Conservation (phyloP, 129 eudicot species). For the Tagetes patula region DNA sequence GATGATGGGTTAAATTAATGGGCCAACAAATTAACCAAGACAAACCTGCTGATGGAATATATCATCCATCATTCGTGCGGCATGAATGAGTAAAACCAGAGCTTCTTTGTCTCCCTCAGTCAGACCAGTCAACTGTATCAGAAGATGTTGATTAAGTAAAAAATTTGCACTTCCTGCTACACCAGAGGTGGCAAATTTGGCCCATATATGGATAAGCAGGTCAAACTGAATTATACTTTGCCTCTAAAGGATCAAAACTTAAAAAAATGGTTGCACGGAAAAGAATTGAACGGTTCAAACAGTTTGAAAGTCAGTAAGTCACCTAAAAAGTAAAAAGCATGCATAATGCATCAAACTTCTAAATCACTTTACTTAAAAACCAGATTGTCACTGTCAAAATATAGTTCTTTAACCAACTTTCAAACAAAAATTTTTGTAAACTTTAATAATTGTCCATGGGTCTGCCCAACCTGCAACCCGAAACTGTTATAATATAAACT, state of each 20-base stretch:
- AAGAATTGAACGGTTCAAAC: neutral
- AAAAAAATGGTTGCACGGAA: neutral
- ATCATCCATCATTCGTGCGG: conserved; percentile 78
- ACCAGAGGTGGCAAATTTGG: conserved; percentile 8
- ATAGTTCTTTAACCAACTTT: neutral
- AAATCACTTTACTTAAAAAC: neutral
- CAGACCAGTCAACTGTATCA: conserved; percentile 67
- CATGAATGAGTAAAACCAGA: conserved; percentile 55
- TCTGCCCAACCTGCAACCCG: neutral
- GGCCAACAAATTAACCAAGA: conserved; percentile 9
- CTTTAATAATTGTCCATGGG: neutral
- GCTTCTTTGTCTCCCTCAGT: conserved; percentile 74
- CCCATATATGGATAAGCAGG: neutral
- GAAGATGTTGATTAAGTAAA: conserved; percentile 12
- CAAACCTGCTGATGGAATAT: conserved; percentile 72
- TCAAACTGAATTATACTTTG: neutral
- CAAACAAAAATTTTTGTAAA: neutral
- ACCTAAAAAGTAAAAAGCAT: neutral
- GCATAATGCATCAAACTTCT: neutral
- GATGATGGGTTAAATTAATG: neutral
- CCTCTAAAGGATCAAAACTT: neutral
- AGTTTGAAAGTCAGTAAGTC: neutral
- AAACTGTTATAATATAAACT: neutral
- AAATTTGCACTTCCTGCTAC: conserved; percentile 7
- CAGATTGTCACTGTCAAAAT: neutral